Conservation (phyloP, 2,329 filamentous ascomycete genomes). For the Coleophoma crateriformis region DNA sequence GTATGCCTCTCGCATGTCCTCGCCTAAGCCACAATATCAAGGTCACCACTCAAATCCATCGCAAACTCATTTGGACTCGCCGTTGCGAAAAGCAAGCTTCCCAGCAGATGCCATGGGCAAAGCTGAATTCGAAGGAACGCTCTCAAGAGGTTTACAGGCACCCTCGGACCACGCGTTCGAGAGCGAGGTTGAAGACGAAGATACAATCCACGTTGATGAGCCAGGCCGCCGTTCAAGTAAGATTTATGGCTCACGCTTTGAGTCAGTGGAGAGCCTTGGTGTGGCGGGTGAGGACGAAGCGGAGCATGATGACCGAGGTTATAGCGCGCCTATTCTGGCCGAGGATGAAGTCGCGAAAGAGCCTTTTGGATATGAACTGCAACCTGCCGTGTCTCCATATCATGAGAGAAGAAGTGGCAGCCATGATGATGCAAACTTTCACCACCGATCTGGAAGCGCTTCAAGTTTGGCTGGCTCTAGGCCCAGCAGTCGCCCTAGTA, state of each 20-base stretch:
- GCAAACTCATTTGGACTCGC: constrained; percentile 32
- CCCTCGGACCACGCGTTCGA: constrained; percentile 32
- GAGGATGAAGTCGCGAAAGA: constrained; percentile 80
- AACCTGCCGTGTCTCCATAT: constrained; percentile 76
- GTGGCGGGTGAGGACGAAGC: constrained; percentile 35
- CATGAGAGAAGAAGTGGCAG: constrained; percentile 57
- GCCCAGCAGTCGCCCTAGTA: constrained; percentile 56
- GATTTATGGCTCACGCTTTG: constrained; percentile 36
- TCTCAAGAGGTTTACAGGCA: constrained; percentile 29
- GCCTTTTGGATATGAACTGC: constrained; percentile 59
- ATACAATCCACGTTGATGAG: constrained; percentile 75
- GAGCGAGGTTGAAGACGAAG: constrained; percentile 44
- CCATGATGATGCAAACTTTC: constrained; percentile 48
- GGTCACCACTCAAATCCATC: constrained; percentile 36
- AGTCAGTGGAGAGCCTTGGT: constrained; percentile 44
- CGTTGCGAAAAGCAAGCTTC: constrained; percentile 39
- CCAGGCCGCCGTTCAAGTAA: constrained; percentile 40
- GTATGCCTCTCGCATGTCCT: constrained; percentile 69
- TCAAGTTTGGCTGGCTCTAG: constrained; percentile 38
- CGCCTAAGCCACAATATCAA: constrained; percentile 50
- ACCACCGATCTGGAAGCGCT: constrained; percentile 39
- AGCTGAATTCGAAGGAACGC: constrained; percentile 25
- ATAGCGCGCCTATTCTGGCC: constrained; percentile 78
- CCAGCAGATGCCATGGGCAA: constrained; percentile 23
- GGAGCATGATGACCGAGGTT: constrained; percentile 53